A percentile compares a stretch with the other conserved stretches of the same genome.
Evolutionary conservation across 768 basidiomycete species (phyloP).

Genomic region (Rhodotorula taiwanensis): DNA sequence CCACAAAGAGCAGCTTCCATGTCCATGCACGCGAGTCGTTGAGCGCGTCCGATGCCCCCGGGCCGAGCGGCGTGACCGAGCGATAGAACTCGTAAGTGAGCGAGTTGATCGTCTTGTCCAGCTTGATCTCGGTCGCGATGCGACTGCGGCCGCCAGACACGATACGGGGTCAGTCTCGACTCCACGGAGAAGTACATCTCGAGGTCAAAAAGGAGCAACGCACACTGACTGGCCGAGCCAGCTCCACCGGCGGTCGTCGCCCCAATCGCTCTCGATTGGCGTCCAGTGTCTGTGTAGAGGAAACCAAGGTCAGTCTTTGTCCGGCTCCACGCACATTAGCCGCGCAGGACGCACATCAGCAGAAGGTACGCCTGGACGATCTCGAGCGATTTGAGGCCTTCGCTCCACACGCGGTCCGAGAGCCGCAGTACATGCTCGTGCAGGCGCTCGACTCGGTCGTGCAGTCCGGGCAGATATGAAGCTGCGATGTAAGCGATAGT

Average conservation of each 20-base stretch:
- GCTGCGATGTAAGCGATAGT: conserved; percentile 12
- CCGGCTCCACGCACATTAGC: not conserved
- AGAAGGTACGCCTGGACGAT: conserved; percentile 32
- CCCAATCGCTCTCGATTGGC: conserved; percentile 30
- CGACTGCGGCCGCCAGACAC: not conserved
- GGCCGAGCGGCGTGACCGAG: conserved; percentile 17
- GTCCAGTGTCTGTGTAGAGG: conserved; percentile 25
- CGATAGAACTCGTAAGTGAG: conserved; percentile 25
- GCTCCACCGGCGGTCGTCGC: conserved; percentile 27
- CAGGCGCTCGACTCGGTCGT: conserved; percentile 8
- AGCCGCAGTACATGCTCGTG: conserved; percentile 16
- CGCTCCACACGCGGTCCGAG: conserved; percentile 14
- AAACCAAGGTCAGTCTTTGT: no score
- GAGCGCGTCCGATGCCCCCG: conserved; percentile 11
- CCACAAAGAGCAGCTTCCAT: conserved; percentile 26
- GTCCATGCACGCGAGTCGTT: conserved; percentile 9
- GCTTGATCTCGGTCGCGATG: conserved; percentile 32
- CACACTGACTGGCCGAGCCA: conserved; percentile 19
- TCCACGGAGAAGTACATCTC: no score
- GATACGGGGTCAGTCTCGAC: not conserved
- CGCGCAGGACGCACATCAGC: conserved; percentile 12
- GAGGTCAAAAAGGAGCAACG: not conserved
- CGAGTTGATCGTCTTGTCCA: conserved; percentile 20
- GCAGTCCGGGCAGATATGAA: conserved; percentile 2
- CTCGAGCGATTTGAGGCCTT: conserved; percentile 29